phyloP scores from a whole-genome alignment of 2,329 filamentous ascomycete genomes.

The Fusarium anthophilum region DNA sequence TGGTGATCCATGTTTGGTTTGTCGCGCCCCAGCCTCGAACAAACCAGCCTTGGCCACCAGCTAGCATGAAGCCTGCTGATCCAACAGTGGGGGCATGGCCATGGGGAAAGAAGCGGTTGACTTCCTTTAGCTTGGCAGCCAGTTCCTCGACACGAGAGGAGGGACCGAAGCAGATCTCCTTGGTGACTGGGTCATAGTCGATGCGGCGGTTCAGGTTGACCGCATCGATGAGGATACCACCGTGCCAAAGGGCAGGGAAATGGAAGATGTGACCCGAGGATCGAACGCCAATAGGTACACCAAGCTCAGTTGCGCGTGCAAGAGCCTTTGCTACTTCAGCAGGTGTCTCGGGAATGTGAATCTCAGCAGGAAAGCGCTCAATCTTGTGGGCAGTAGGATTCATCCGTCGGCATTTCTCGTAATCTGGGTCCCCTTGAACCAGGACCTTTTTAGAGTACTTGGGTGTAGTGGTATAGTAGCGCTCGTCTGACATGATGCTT shows the following conservation, averaged over 20 bases:
- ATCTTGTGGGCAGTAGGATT: not conserved
- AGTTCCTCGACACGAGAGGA: constrained; percentile 3
- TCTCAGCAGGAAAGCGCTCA: not conserved
- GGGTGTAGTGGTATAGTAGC: not conserved
- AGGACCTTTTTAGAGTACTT: not conserved
- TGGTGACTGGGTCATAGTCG: constrained; percentile 1
- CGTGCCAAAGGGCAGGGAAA: not conserved
- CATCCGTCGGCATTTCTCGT: not conserved
- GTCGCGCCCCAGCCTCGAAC: constrained; percentile 12
- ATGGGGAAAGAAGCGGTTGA: constrained; percentile 7
- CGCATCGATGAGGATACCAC: constrained; percentile 10
- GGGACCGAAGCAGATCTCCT: constrained; percentile 1
- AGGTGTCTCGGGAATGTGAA: constrained; percentile 1
- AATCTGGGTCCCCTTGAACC: not conserved
- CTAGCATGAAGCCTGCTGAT: constrained; percentile 13
- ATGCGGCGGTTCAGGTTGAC: constrained; percentile 9
- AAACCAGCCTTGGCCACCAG: constrained; percentile 16
- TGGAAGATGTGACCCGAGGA: constrained; percentile 15
- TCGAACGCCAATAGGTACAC: constrained; percentile 2
- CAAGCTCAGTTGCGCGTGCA: constrained; percentile 3
- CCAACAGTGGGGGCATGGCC: constrained; percentile 9
- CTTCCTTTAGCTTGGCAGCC: not conserved
- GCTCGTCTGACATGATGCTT: not conserved
- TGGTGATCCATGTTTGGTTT: not conserved
- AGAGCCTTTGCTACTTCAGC: constrained; percentile 6